Base-by-base conservation (phyloP, 2,329 filamentous ascomycete species). In the Diplodia sapinea region DNA sequence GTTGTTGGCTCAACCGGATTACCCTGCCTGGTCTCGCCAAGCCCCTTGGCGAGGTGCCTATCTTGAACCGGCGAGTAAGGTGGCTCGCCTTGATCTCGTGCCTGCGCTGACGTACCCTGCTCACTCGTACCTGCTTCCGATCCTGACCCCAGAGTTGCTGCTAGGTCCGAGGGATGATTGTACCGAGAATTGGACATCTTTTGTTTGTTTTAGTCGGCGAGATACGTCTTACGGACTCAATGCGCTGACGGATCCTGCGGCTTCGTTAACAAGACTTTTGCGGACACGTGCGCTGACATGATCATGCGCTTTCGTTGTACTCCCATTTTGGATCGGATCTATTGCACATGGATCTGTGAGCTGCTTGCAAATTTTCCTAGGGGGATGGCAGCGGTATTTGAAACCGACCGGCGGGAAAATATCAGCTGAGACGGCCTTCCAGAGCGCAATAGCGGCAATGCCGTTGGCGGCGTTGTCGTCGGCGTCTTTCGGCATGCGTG, bases 81-180 rank as follows among this genome's bases (percentile, higher is more conserved):
- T 51, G 59, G 59, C 43, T 5, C 29, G 59, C 47, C 59, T 63
- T 38, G 43, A 51, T 63, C 43, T 47, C 59, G 59, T 63, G 59
- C 17, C 11, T 15, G 9, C 54, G 20, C 11, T 51, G 59, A 26
- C 26, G 26, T 26, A 26, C 23, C 3, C 23, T 26, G 23, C 23
- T 26, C 23, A 26, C 23, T 31, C 40, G n/a, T 38, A 4, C 9
- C 38, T 33, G 31, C 31, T 33, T 33, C 31, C 31, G 31, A 33
- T 33, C 31, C 8, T 9, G 31, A 33, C 7, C 7, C 31, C 31
- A 7, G 31, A 1, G 31, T 33, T 33, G 31, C 31, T 33, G 31
- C 31, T 6, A 33, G 31, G 6, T 12, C 23, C 17, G 38, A 15
- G 20, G 20, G 15, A 26, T 26, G 26, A 26, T 26, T 4, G 31